Evolutionary conservation across 1,139 yeast genomes (phyloP).

Genomic region (Pichia kudriavzevii): DNA sequence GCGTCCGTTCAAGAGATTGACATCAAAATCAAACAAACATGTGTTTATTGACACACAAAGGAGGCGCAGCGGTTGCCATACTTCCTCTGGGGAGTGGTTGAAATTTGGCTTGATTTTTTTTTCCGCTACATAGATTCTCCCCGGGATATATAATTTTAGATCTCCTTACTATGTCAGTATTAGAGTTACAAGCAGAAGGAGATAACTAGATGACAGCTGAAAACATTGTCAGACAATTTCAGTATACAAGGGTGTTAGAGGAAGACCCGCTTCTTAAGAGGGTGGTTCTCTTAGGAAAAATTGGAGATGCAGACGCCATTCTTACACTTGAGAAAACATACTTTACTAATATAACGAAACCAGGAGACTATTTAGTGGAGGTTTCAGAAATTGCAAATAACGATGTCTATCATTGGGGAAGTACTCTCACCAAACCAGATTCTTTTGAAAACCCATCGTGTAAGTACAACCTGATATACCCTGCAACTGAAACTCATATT

Average conservation of each 20-base stretch:
- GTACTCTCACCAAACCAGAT: slow-evolving; percentile 43
- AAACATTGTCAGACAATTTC: no score
- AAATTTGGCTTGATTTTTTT: no score
- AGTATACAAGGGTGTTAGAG: slow-evolving; percentile 30
- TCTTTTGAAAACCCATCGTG: slow-evolving; percentile 48
- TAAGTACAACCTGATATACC: slow-evolving; percentile 73
- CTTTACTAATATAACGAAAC: slow-evolving; percentile 44
- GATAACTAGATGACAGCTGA: no score
- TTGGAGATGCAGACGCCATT: slow-evolving; percentile 57
- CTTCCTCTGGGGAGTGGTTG: no score
- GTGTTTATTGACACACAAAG: no score
- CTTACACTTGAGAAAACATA: slow-evolving; percentile 66
- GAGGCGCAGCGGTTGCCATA: no score
- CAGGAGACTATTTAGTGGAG: slow-evolving; percentile 28
- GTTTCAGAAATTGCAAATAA: slow-evolving; percentile 51
- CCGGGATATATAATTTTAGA: no score
- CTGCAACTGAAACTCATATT: slow-evolving; percentile 85
- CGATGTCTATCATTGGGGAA: slow-evolving; percentile 82
- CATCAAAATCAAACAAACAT: no score
- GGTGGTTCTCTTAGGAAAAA: slow-evolving; percentile 57
- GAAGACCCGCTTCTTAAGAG: slow-evolving; percentile 61
- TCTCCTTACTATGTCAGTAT: no score
- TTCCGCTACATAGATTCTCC: no score
- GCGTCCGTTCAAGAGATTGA: no score
- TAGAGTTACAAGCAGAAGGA: no score